phyloP scores from a whole-genome alignment of 2,329 filamentous ascomycete genomes.

The Neocucurbitaria cava region DNA sequence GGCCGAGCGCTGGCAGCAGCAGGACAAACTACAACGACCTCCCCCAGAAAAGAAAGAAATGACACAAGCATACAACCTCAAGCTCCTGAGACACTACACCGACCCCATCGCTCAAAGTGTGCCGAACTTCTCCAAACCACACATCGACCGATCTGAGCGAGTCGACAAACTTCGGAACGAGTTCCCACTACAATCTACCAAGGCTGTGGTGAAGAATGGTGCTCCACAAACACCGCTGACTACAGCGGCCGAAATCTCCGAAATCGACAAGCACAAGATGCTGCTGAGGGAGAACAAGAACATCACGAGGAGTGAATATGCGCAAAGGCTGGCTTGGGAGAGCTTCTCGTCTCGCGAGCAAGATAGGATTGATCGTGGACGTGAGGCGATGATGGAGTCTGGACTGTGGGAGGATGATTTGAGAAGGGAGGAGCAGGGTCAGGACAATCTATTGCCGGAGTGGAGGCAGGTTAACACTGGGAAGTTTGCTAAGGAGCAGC shows the following conservation, averaged over 20 bases:
- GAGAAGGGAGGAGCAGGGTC: conserved; percentile 10
- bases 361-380: conserved; percentile 8
- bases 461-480: conserved; percentile 28
- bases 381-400: conserved; percentile 26
- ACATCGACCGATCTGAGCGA: conserved; percentile 22
- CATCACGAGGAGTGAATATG: conserved; percentile 15
- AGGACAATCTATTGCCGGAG: conserved; percentile 24
- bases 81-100: conserved; percentile 34
- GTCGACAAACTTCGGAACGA: conserved; percentile 16
- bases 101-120: neutral
- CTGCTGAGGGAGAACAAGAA: conserved; percentile 17
- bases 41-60: conserved; percentile 23
- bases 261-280: neutral
- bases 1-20: conserved; percentile 26
- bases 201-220: neutral
- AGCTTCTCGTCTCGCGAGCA: conserved; percentile 19
- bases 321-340: conserved; percentile 21
- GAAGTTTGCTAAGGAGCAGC: conserved; percentile 10
- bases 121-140: conserved; percentile 22
- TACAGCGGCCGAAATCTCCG: neutral
- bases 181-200: conserved; percentile 18
- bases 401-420: conserved; percentile 18
- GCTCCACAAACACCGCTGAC: neutral
- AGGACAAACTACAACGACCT: conserved; percentile 20
- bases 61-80: conserved; percentile 25